Conservation (phyloP, 176 grass and related monocot genomes). For the Ampelocalamus luodianensis region DNA sequence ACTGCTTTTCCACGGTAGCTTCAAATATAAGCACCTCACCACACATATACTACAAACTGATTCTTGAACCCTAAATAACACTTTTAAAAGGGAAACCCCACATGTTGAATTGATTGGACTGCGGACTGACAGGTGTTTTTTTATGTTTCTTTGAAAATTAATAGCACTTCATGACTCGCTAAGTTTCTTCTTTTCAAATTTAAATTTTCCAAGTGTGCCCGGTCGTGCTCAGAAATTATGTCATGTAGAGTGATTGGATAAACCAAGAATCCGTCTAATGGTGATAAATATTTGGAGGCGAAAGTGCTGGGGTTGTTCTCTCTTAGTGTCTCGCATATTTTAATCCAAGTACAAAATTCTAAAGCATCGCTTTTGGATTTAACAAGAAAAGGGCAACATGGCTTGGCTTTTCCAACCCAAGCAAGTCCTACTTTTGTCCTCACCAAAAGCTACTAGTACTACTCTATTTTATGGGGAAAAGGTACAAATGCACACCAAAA, state of each 20-base stretch:
- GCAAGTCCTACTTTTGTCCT: slow-evolving; percentile 40
- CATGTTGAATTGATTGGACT: neutral
- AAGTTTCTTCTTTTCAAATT: neutral
- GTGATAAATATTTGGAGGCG: neutral
- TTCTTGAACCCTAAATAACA: neutral
- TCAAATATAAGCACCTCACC: neutral
- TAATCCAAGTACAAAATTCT: slow-evolving; percentile 10
- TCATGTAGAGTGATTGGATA: slow-evolving; percentile 21
- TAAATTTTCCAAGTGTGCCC: neutral
- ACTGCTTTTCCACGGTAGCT: neutral
- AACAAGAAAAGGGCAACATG: slow-evolving; percentile 28
- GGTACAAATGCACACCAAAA: slow-evolving; percentile 39
- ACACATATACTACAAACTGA: neutral
- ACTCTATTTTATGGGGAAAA: slow-evolving; percentile 16
- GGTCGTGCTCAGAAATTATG: neutral
- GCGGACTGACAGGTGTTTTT: neutral
- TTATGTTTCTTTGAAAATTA: neutral
- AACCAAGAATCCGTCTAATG: neutral
- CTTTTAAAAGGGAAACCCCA: neutral
- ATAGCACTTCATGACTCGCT: neutral
- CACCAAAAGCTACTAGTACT: slow-evolving; percentile 25
- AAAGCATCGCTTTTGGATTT: slow-evolving; percentile 36
- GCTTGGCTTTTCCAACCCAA: slow-evolving; percentile 47
- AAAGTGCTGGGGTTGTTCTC: neutral
- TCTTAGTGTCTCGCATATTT: neutral